These are phyloP conservation scores for Salvia miltiorrhiza DNA, from an alignment of 257 asterid genomes.

Conservation along the genomic window DNA sequence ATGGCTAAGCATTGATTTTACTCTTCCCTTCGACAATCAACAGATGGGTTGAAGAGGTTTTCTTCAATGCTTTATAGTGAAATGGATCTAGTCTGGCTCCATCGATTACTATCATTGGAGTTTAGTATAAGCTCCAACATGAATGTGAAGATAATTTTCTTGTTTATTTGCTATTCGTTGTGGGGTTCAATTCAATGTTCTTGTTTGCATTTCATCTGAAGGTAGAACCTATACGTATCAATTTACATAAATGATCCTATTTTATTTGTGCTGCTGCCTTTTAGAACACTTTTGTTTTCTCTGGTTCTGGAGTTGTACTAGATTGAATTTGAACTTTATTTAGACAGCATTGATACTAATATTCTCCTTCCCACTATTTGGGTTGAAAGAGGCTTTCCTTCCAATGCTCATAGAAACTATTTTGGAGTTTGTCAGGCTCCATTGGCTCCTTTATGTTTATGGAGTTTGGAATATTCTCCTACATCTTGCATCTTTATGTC, in stretches of 20 bases:
- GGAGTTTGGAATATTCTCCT: conserved; percentile 50
- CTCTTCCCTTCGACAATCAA: not conserved
- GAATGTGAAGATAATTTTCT: not conserved
- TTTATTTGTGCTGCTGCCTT: not conserved
- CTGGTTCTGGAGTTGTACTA: too few relatives aligned
- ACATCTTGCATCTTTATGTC: conserved; percentile 13
- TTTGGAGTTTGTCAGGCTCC: conserved; percentile 49
- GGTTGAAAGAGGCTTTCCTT: conserved; percentile 18
- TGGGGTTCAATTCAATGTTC: not conserved
- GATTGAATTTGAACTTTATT: not conserved
- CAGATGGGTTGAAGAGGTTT: conserved; percentile 14
- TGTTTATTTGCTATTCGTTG: not conserved
- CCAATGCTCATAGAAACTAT: conserved; percentile 28
- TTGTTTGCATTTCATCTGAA: too few relatives aligned
- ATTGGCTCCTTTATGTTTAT: conserved; percentile 29
- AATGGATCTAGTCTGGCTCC: conserved; percentile 39
- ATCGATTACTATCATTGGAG: conserved; percentile 22
- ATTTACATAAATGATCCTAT: not conserved
- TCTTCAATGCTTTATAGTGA: conserved; percentile 28
- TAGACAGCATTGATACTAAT: conserved; percentile 23
- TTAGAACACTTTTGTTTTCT: too few relatives aligned
- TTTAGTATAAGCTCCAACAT: conserved; percentile 25
- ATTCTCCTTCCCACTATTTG: conserved; percentile 24
- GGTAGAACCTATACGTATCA: too few relatives aligned
- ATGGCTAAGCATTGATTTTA: conserved; percentile 23